A percentile compares a stretch with the other conserved stretches of the same genome.
phyloP scores from a whole-genome alignment of 352 stramenopile species.

The Globisporangium irregulare region DNA sequence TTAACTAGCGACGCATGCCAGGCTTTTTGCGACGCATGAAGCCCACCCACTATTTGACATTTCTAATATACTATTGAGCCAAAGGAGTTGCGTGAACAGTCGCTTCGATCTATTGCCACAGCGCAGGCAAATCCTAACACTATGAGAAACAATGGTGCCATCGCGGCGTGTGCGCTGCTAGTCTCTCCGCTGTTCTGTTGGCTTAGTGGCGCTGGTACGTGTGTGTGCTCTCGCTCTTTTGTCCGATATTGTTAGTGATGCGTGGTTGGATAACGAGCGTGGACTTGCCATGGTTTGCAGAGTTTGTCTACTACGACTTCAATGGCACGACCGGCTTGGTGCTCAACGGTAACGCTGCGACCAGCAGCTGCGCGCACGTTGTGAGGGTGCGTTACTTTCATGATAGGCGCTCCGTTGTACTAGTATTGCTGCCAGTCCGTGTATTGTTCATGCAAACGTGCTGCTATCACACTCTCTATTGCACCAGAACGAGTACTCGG shows the following conservation, averaged over 20 bases:
- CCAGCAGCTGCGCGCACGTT: conserved; percentile 62
- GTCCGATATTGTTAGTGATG: neutral
- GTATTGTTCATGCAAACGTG: neutral
- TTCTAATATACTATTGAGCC: neutral
- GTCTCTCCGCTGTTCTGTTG: neutral
- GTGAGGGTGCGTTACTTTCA: conserved; percentile 26
- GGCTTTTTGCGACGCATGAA: neutral
- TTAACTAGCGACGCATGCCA: neutral
- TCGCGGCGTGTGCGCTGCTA: neutral
- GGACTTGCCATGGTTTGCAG: conserved; percentile 15
- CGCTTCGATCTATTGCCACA: neutral
- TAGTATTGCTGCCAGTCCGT: too few relatives aligned
- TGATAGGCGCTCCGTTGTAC: too few relatives aligned
- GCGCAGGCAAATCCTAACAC: neutral
- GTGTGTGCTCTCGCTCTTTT: neutral
- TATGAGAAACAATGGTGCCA: neutral
- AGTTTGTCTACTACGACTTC: conserved; percentile 89
- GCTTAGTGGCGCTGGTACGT: neutral
- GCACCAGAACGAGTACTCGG: conserved; percentile 62
- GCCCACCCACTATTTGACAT: neutral
- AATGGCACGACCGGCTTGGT: conserved; percentile 75
- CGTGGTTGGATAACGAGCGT: neutral
- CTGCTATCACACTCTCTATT: neutral
- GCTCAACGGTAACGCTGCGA: conserved; percentile 78
- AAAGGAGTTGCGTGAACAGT: neutral